Evolutionary conservation across 2,329 filamentous ascomycete genomes (phyloP).

Genomic region (Aspergillus ibericus): DNA sequence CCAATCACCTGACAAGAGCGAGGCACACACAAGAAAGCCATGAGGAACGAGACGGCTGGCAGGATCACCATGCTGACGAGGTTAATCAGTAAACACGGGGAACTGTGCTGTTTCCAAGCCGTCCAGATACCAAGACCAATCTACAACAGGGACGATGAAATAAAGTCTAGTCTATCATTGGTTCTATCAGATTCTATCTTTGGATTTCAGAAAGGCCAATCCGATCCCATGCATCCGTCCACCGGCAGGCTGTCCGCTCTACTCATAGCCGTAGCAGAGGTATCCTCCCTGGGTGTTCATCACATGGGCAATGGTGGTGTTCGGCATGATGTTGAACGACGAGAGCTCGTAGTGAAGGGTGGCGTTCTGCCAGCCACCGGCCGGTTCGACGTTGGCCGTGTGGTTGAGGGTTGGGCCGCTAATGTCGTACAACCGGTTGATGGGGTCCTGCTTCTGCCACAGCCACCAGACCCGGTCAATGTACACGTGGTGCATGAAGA

Average conservation of each 20-base stretch:
- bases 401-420: constrained; percentile 8
- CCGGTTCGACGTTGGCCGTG: constrained; percentile 9
- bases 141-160: no score
- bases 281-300: constrained; percentile 13
- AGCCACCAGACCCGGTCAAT: constrained; percentile 10
- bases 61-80: no score
- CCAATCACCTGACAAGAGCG: no score
- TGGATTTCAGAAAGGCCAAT: no score
- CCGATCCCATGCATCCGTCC: no score
- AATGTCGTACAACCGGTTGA: constrained; percentile 10
- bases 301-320: constrained; percentile 8
- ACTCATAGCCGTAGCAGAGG: constrained; percentile 8
- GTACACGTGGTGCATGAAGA: constrained; percentile 14
- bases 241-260: not conserved
- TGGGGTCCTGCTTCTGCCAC: constrained; percentile 9
- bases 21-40: no score
- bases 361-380: constrained; percentile 6
- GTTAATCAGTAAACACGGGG: no score
- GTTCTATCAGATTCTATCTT: no score
- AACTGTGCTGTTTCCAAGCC: no score
- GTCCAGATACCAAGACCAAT: no score
- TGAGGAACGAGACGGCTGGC: no score
- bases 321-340: constrained; percentile 7
- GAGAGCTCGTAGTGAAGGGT: constrained; percentile 9
- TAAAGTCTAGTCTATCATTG: no score